Percentiles rank a stretch among this genome's conserved stretches.
These are phyloP conservation scores for Cupressus sempervirens DNA, from an alignment of 75 land plant genomes.

Conservation along the genomic window DNA sequence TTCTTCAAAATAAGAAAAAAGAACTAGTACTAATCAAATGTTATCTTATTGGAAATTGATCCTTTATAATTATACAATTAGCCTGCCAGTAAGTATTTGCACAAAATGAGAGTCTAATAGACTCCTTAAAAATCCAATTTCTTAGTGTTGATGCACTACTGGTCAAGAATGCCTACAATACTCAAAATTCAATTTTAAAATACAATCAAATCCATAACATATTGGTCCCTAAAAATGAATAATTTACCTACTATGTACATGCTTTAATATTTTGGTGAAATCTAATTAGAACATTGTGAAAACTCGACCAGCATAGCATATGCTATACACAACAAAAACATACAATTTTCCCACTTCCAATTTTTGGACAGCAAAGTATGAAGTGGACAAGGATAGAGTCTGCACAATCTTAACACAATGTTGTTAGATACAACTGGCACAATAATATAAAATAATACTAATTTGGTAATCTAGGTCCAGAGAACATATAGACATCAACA, in stretches of 20 bases:
- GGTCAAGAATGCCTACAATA: constrained; percentile 63
- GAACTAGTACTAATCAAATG: constrained; percentile 23
- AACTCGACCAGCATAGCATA: background rate
- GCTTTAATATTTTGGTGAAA: too few relatives aligned
- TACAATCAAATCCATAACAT: too few relatives aligned
- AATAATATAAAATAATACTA: background rate
- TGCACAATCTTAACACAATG: constrained; percentile 21
- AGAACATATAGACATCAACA: background rate
- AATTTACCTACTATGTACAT: too few relatives aligned
- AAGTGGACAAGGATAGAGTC: constrained; percentile 65
- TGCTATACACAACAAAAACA: constrained; percentile 19
- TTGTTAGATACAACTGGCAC: background rate
- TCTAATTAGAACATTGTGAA: background rate
- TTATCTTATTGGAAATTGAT: constrained; percentile 80
- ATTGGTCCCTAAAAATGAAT: too few relatives aligned
- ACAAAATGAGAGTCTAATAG: constrained; percentile 50
- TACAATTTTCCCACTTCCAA: constrained; percentile 62
- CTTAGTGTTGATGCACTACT: constrained; percentile 64
- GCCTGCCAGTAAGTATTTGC: constrained; percentile 70
- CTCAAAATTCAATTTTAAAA: too few relatives aligned
- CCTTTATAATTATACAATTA: constrained; percentile 38
- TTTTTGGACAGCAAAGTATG: constrained; percentile 58
- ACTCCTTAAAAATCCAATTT: constrained; percentile 56
- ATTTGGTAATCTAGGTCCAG: background rate
- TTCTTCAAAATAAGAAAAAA: background rate